phyloP scores from a whole-genome alignment of 306 rosid genomes.

The Carpinus fangiana region DNA sequence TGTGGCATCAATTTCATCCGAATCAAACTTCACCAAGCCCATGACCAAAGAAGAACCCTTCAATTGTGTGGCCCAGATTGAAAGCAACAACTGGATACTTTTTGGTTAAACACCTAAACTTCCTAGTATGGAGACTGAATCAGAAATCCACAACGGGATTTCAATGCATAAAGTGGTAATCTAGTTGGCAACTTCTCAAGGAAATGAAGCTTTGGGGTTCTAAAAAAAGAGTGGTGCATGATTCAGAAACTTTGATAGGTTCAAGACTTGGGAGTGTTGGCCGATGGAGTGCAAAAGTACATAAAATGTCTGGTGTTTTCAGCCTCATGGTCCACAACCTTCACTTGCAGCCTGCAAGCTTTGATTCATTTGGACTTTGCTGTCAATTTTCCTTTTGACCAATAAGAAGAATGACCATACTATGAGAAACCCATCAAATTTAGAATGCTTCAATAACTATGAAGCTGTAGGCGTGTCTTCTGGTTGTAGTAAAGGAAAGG shows the following conservation, averaged over 20 bases:
- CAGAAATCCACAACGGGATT: conserved; percentile 30
- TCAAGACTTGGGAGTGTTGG: conserved; percentile 19
- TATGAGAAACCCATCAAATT: no score
- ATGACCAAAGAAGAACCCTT: conserved; percentile 38
- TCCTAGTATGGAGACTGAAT: conserved; percentile 27
- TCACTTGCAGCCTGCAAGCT: not conserved
- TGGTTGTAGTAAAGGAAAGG: no score
- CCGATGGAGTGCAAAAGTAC: conserved; percentile 13
- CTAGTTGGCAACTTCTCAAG: not conserved
- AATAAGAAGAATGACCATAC: not conserved
- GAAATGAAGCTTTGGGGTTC: conserved; percentile 31
- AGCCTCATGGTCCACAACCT: not conserved
- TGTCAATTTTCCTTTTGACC: not conserved
- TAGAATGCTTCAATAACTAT: no score
- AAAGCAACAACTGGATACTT: conserved; percentile 31
- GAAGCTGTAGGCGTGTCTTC: no score
- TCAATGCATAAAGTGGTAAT: conserved; percentile 38
- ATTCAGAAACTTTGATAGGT: not conserved
- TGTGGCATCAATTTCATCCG: conserved; percentile 29
- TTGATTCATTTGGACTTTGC: not conserved
- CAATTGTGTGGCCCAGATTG: conserved; percentile 23
- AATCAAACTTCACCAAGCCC: conserved; percentile 29
- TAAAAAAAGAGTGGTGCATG: conserved; percentile 21
- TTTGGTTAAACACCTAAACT: conserved; percentile 21
- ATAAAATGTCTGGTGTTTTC: not conserved